Percentiles rank a stretch among this genome's conserved stretches.
These are phyloP conservation scores for Cinchona pubescens DNA, from an alignment of 257 asterid genomes.

Conservation along the genomic window DNA sequence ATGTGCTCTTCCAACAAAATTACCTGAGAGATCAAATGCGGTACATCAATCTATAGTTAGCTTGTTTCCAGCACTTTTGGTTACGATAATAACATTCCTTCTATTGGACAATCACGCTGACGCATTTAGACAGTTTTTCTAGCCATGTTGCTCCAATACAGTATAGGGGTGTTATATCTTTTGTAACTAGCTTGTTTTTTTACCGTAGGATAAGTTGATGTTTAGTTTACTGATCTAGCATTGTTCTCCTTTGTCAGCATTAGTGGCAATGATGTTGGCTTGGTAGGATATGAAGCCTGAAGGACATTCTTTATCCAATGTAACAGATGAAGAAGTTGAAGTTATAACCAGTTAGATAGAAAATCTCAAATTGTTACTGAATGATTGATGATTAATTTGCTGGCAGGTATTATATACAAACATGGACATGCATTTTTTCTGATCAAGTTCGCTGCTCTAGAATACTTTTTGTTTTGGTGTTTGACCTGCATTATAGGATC, in stretches of 20 bases:
- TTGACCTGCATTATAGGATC: not conserved
- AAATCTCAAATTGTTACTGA: slow-evolving; percentile 8
- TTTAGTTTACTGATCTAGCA: not conserved
- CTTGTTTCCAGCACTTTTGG: slow-evolving; percentile 31
- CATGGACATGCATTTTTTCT: slow-evolving; percentile 10
- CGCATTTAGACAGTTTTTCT: not conserved
- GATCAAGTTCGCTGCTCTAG: slow-evolving; percentile 5
- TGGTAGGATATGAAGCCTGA: slow-evolving; percentile 7
- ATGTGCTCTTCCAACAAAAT: slow-evolving; percentile 60
- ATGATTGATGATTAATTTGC: slow-evolving; percentile 4
- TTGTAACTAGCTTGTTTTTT: not conserved
- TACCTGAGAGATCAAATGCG: slow-evolving; percentile 38
- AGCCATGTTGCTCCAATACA: not conserved
- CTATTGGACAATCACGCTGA: slow-evolving; percentile 43
- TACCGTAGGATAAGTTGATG: not conserved
- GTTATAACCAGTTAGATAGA: slow-evolving; percentile 9
- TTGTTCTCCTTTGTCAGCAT: not conserved
- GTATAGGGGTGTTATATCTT: not conserved
- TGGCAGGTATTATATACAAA: slow-evolving; percentile 3
- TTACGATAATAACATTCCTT: slow-evolving; percentile 41
- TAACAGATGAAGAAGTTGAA: slow-evolving; percentile 12
- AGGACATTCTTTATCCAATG: not conserved
- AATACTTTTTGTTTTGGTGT: not conserved
- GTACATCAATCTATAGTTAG: slow-evolving; percentile 23
- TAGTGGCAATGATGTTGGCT: slow-evolving; percentile 15